phyloP scores from a whole-genome alignment of 2,329 filamentous ascomycete species.

The Paracorniculantispora psalliotae region DNA sequence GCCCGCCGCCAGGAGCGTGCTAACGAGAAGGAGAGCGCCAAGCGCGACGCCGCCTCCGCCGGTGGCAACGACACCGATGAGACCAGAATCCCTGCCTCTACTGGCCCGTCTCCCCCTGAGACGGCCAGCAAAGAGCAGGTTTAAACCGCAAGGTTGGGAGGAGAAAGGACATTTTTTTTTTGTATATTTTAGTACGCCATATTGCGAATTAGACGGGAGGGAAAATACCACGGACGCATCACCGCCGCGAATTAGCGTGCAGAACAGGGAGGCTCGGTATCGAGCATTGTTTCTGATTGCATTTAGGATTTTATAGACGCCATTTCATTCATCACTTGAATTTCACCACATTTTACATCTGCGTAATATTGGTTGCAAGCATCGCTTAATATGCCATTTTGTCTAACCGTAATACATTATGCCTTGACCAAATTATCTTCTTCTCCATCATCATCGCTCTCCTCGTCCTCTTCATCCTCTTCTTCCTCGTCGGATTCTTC shows the following conservation, averaged over 20 bases:
- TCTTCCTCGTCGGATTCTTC: constrained; percentile 45
- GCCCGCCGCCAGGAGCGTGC: constrained; percentile 4
- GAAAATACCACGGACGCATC: neutral
- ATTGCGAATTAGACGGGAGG: neutral
- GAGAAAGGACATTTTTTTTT: neutral
- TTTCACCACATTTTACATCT: no score
- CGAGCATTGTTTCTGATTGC: neutral
- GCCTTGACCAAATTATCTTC: constrained; percentile 39
- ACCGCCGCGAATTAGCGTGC: neutral
- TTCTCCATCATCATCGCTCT: constrained; percentile 42
- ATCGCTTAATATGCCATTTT: neutral
- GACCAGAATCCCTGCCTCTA: constrained; percentile 13
- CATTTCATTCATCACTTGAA: neutral
- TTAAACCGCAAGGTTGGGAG: neutral
- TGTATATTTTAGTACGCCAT: neutral
- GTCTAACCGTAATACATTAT: constrained; percentile 17
- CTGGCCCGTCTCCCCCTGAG: constrained; percentile 13
- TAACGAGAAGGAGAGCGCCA: constrained; percentile 7
- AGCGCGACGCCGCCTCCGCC: neutral
- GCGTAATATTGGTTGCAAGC: no score
- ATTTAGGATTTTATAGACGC: neutral
- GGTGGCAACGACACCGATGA: constrained; percentile 14
- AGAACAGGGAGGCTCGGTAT: neutral
- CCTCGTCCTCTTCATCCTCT: constrained; percentile 42
- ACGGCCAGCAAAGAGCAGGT: constrained; percentile 24